Conservation (phyloP, 768 basidiomycete species). For the Jaapia argillacea region DNA sequence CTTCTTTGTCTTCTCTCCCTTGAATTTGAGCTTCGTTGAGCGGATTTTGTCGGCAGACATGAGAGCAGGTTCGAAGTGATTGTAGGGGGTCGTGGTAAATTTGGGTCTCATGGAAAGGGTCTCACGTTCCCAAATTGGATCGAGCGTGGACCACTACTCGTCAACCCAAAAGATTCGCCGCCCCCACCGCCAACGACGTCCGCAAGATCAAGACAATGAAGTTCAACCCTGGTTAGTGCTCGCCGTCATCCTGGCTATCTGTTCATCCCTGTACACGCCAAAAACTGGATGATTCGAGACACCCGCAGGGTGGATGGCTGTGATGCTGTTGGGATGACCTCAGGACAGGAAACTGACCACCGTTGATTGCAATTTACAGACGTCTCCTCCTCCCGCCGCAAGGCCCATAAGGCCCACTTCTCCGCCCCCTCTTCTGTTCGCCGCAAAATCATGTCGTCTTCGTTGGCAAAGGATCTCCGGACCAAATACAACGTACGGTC, state of each 20-base stretch:
- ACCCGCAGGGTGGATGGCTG: no score
- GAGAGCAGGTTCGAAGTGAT: constrained; percentile 1
- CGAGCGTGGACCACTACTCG: not conserved
- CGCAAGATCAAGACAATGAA: constrained; percentile 62
- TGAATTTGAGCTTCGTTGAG: constrained; percentile 76
- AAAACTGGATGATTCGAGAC: no score
- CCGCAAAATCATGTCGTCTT: constrained; percentile 96
- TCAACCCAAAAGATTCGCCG: constrained; percentile 5
- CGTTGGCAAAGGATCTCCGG: constrained; percentile 92
- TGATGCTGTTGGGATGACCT: no score
- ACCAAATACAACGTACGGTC: constrained; percentile 80
- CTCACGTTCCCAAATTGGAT: not conserved
- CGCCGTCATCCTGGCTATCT: constrained; percentile 11
- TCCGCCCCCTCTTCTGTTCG: constrained; percentile 88
- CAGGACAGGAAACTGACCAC: no score
- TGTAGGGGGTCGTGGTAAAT: constrained; percentile 17
- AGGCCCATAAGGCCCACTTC: constrained; percentile 98
- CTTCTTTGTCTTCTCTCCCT: constrained; percentile 79
- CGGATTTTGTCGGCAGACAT: constrained; percentile 42
- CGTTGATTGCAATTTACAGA: constrained; percentile 35
- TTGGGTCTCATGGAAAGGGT: not conserved
- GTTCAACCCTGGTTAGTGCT: constrained; percentile 65
- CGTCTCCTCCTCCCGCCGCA: constrained; percentile 90
- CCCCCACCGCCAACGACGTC: constrained; percentile 41
- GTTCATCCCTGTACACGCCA: no score